Evolutionary conservation across 768 basidiomycete species (phyloP), one percentile per base, ranked within the genome.

Genomic region (Termitomyces sp.): DNA sequence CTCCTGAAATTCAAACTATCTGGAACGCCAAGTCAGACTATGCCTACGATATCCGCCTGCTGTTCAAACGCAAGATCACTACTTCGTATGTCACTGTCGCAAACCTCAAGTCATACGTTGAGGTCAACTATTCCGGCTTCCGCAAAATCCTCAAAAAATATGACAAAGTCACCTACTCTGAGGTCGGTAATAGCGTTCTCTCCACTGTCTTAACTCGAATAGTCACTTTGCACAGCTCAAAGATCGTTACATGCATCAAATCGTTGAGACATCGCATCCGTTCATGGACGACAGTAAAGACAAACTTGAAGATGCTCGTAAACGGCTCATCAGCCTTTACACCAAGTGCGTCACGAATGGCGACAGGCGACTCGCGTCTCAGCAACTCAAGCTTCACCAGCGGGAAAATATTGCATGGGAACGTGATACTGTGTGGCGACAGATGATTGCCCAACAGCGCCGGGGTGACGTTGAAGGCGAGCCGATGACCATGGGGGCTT

Each of bases 111-210:
- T 89, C 92, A 6, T 99, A 93, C 61, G 84, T 93, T 55, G 93
- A 98, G 64, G 74, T 97, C 56, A 98, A 98, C 69, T 81, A 91
- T 67, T 89, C 92, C 0, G 96, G 94, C 1, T 93, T 98, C 73
- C 82, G 92, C 63, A 98, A 98, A 77, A 94, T 96, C 37, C 68
- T 95, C 66, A 98, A 98, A 73, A 98, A 98, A 89, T 94, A 95
- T 66, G 94, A 98, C 79, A 98, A 98, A 72, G 89, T 97, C 60
- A 92, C 88, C 3, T 81, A 84, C 60, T 88, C 81, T 58, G 79
- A 86, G 66, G 82, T 81, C 57, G 39, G 73, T 59, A 5, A 16
- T 32, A 34, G 0, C 27, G 16, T 5, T 28, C 52, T 9, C 21
- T 56, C 7, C 16, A 40, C 6, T 16, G 16, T 10, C 49, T 32